Evolutionary conservation across 75 land plant species (phyloP), one percentile per base, ranked within the genome.

Genomic region (Selaginella moellendorffii): DNA sequence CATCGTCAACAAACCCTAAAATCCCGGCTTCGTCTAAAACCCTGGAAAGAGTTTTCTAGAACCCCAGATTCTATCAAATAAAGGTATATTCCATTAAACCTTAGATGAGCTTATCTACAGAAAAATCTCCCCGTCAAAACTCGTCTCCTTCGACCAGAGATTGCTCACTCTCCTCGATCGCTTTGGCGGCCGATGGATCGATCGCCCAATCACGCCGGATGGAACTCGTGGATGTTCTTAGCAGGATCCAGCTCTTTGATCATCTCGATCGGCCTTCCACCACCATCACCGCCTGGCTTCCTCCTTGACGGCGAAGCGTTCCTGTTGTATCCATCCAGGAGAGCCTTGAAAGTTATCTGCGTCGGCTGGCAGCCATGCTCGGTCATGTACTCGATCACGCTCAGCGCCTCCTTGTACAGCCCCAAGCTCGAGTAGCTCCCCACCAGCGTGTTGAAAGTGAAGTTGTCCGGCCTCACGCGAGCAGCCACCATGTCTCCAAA

Each of bases 401-500:
- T 81, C 68, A 81, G 29, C 29, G 96, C 97, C 63, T 88, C 97
- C 24, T 63, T 73, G 62, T 83, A 85, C 90, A 85, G 80, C 1
- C 80, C 80, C 53, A 77, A 64, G 26, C 68, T 71, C 1, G 83
- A 82, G 70, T 93, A 93, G 65, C 85, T 72, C 24, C 81, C 68
- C 30, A 85, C 68, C 58, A 89, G 81, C 26, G 80, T 82, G 65
- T 93, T 92, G 61, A 85, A 92, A 1, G 97, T 92, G 29, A 83
- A 66, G 20, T 72, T 71, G 69, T 92, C 82, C 2, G 97, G 97
- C n/a, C 42, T 71, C 46, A 83, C 53, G 0, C 95, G 90, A 29
- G 68, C 59, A 24, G 63, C 75, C 29, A 71, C 68, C 82, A 93
- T 80, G 68, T 93, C 90, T 26, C 68, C 64, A 31, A 89, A 77